Evolutionary conservation across 1,284 basidiomycete genomes (phyloP).

Genomic region (Psilocybe mexicana): DNA sequence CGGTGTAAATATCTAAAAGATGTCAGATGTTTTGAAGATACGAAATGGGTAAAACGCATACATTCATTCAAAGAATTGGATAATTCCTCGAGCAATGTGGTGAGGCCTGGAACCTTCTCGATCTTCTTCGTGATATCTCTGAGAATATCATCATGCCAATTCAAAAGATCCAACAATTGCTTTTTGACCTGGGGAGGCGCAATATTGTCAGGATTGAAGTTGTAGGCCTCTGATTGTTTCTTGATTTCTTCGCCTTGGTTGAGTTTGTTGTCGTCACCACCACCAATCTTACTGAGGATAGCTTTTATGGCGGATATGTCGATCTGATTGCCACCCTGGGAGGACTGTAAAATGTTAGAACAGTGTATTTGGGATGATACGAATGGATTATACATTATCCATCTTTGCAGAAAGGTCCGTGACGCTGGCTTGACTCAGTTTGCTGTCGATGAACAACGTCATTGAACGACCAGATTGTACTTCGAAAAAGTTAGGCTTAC

Average conservation of each 20-base stretch:
- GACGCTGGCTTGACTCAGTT: slow-evolving; percentile 74
- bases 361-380: slow-evolving; percentile 7
- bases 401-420: slow-evolving; percentile 78
- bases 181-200: slow-evolving; percentile 72
- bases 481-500: slow-evolving; percentile 31
- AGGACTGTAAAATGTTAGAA: slow-evolving; percentile 21
- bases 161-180: slow-evolving; percentile 67
- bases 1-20: slow-evolving; percentile 63
- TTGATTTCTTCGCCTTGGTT: slow-evolving; percentile 54
- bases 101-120: slow-evolving; percentile 69
- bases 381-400: slow-evolving; percentile 38
- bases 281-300: slow-evolving; percentile 55
- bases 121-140: slow-evolving; percentile 52
- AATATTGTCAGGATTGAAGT: slow-evolving; percentile 59
- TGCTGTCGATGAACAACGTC: slow-evolving; percentile 32
- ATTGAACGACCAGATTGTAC: not conserved
- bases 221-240: slow-evolving; percentile 50
- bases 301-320: slow-evolving; percentile 45
- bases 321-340: slow-evolving; percentile 32
- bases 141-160: slow-evolving; percentile 69
- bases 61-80: slow-evolving; percentile 66
- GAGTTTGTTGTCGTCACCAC: slow-evolving; percentile 53
- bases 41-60: slow-evolving; percentile 30
- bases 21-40: slow-evolving; percentile 3
- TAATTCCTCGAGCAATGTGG: slow-evolving; percentile 68